Conservation (phyloP, 306 rosid species). For the Cotoneaster glaucophyllus region DNA sequence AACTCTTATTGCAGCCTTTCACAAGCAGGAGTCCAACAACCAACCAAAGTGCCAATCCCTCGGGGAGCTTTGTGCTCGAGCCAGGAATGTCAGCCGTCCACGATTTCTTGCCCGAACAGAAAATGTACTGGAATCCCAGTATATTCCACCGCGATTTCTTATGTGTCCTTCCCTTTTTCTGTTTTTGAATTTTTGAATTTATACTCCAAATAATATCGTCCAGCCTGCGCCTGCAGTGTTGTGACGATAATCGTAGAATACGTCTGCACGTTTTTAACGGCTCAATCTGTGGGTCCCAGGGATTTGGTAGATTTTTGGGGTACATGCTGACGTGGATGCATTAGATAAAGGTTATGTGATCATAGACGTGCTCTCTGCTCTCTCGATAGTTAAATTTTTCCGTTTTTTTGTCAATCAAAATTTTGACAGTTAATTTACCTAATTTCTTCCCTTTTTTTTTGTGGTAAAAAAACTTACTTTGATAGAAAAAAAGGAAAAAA, state of each 20-base stretch:
- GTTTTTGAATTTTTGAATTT: neutral
- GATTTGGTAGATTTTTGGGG: neutral
- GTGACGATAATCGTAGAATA: too few species aligned
- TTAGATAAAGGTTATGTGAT: neutral
- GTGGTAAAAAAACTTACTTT: neutral
- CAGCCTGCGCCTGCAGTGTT: neutral
- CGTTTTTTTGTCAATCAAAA: neutral
- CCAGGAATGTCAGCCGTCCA: too few species aligned
- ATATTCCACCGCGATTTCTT: constrained; percentile 9
- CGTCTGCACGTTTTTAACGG: neutral
- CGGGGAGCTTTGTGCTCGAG: too few species aligned
- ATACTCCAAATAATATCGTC: neutral
- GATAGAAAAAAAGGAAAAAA: neutral
- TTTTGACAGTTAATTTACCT: neutral
- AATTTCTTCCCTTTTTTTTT: neutral
- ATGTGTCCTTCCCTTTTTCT: neutral
- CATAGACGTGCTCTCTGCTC: neutral
- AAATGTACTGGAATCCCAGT: constrained; percentile 28
- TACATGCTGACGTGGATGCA: neutral
- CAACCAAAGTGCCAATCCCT: too few species aligned
- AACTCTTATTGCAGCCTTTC: too few species aligned
- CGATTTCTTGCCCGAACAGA: too few species aligned
- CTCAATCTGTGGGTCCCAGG: neutral
- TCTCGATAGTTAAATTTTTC: neutral
- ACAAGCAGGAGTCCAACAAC: too few species aligned